Base-by-base conservation (phyloP, 2,329 filamentous ascomycete genomes). In the Trichoderma breve region DNA sequence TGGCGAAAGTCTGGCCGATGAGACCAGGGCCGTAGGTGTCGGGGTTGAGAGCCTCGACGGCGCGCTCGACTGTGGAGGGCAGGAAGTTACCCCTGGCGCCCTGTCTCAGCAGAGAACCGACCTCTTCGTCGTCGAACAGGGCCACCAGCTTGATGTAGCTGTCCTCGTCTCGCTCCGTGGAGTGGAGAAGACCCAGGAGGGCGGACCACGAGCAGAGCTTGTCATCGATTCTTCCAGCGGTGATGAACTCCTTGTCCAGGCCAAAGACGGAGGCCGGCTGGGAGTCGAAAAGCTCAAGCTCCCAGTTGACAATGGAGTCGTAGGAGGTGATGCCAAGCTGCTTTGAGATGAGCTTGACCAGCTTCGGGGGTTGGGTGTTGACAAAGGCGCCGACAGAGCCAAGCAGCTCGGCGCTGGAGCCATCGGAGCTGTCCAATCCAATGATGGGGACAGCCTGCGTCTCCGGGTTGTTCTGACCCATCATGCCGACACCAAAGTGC, bases 71-170 rank as follows among this genome's bases (percentile, higher is more conserved):
- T 28, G 92, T 88, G 47, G 88, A 87, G 53, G 93, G 92, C 71
- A 98, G 87, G 84, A 98, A 97, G 84, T 98, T 98, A 71, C 93
- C 91, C 68, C 89, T 88, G 6, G 96, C 96, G 73, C 96, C 96
- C 83, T 98, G 95, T 71, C 95, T 92, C 65, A 98, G 89, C 9
- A 94, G 86, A 30, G 93, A 97, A 73, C 96, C 96, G 73, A 99
- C 97, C 82, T 99, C 96, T 82, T 99, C 96, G 78, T 98, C 93
- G 79, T 98, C 96, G 78, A 98, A 98, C 77, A 98, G 91, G n/a
- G 92, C 94, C 43, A 96, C 93, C 70, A 98, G 86, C 83, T 97
- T 97, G 82, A 98, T 90, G 69, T 91, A 88, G n/a, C 90, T 87
- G 73, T 91, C 88, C 11, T 84, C 80, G 1, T 87, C 84, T 75